Base-by-base conservation (phyloP, 2,329 filamentous ascomycete species). In the Sclerotinia trifoliorum region DNA sequence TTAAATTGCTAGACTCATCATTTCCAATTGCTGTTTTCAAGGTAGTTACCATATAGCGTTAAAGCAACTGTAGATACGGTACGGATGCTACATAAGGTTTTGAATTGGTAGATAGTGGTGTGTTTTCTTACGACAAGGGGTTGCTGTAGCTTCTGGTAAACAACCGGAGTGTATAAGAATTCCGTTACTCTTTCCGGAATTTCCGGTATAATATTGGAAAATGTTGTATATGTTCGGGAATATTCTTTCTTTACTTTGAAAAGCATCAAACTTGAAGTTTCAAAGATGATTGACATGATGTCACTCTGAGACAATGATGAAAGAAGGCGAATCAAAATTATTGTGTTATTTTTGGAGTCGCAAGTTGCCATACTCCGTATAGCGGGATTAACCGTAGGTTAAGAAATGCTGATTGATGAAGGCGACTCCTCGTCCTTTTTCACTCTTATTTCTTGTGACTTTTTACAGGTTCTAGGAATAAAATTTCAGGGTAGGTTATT, bases 1-100 rank as follows among this genome's bases (percentile, higher is more conserved):
- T 62, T 62, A 29, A 49, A 39, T 62, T 32, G 58, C 35, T 62
- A 21, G 29, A 51, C 44, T 39, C 58, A 39, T 62, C 58, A 61
- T 24, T 35, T 48, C 32, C 13, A 3, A 21, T 32, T 32, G 19
- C 39, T 13, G 21, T 57, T 35, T 35, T 44, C 44, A 49, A 61
- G 58, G 58, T 61, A 35, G 19, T 35, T 49, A 26, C 58, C 29
- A 10, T 35, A 61, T 35, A 32, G 29, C 44, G 44, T 51, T 39
- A 51, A 24, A 62, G 21, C 60, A 8, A 35, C 24, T 35, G 13
- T 51, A 19, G 29, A 21, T 39, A 39, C 46, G 44, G 44, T 19
- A 32, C 35, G 8, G 17, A 55, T 55, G 52, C 52, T 26, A 32
- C 17, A 54, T 54, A 26, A 19, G 51, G 39, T 42, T 42, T 42